phyloP scores from a whole-genome alignment of 1,284 basidiomycete species.

The Ceratobasidium sp. region DNA sequence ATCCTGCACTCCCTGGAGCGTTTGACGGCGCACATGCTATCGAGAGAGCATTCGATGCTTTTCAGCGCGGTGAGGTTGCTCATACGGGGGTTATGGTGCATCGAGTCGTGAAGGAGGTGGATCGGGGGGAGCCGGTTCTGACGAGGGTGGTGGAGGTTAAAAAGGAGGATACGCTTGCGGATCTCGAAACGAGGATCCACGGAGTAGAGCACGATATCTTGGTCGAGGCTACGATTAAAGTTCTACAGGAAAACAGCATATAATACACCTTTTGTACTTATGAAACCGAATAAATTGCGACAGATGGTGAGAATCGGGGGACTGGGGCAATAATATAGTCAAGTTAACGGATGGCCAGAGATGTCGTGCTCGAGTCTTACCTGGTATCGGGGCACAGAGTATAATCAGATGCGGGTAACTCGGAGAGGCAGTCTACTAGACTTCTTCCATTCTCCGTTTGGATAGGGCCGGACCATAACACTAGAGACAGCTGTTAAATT shows the following conservation, averaged over 20 bases:
- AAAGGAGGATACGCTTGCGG: conserved; percentile 77
- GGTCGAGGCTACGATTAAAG: conserved; percentile 80
- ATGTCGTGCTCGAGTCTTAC: not conserved
- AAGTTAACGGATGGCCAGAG: not conserved
- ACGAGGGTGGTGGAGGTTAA: conserved; percentile 81
- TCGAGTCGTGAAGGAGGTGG: conserved; percentile 92
- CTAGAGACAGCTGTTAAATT: conserved; percentile 55
- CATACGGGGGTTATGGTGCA: conserved; percentile 94
- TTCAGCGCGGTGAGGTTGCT: conserved; percentile 79
- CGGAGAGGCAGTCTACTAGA: conserved; percentile 76
- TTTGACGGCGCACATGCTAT: conserved; percentile 96
- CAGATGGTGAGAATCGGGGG: not conserved
- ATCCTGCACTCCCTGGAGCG: conserved; percentile 93
- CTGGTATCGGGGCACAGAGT: not conserved
- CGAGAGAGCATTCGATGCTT: conserved; percentile 89
- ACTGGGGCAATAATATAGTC: not conserved
- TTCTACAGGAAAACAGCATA: conserved; percentile 62
- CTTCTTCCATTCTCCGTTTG: conserved; percentile 66
- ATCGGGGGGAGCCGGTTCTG: conserved; percentile 88
- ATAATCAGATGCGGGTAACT: conserved; percentile 48
- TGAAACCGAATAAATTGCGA: conserved; percentile 12
- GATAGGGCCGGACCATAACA: conserved; percentile 76
- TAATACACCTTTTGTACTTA: conserved; percentile 23
- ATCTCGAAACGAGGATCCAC: conserved; percentile 85
- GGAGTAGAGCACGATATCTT: conserved; percentile 90